Evolutionary conservation across 805 yeast species (phyloP).

Genomic region (Starmera pachycereana): DNA sequence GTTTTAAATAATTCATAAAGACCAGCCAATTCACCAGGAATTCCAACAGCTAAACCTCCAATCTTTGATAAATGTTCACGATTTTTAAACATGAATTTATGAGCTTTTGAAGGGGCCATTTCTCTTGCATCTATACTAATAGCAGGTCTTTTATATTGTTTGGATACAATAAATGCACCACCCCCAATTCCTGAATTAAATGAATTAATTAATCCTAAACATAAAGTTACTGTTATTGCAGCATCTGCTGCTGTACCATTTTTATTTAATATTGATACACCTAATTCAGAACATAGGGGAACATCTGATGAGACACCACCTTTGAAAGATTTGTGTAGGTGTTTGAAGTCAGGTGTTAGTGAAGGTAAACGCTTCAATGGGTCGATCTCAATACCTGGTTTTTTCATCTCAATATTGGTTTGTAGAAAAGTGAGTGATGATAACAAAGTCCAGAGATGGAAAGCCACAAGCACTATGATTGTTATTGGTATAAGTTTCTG

Average conservation of each 20-base stretch:
- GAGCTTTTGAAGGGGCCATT: slow-evolving; percentile 61
- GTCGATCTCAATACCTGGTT: slow-evolving; percentile 27
- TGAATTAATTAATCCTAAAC: slow-evolving; percentile 77
- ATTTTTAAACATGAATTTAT: slow-evolving; percentile 52
- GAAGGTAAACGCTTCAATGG: slow-evolving; percentile 27
- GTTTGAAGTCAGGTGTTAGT: slow-evolving; percentile 21
- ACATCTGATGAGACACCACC: slow-evolving; percentile 19
- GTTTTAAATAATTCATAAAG: slow-evolving; percentile 45
- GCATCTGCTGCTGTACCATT: slow-evolving; percentile 89
- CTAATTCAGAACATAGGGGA: slow-evolving; percentile 27
- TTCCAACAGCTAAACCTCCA: slow-evolving; percentile 84
- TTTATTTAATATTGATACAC: slow-evolving; percentile 19
- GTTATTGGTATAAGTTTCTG: too few relatives aligned
- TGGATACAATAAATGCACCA: slow-evolving; percentile 64
- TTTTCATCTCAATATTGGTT: background rate
- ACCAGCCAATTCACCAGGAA: slow-evolving; percentile 90
- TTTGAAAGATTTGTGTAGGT: slow-evolving; percentile 13
- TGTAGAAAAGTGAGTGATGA: too few relatives aligned
- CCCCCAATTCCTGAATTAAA: slow-evolving; percentile 91
- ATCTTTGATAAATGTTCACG: slow-evolving; percentile 41
- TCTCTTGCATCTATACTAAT: slow-evolving; percentile 80
- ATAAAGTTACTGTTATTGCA: slow-evolving; percentile 76
- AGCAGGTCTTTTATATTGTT: slow-evolving; percentile 32
- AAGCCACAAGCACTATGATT: too few relatives aligned
- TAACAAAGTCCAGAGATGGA: too few relatives aligned